A percentile compares a stretch with the other conserved stretches of the same genome.
Evolutionary conservation across 2,329 filamentous ascomycete genomes (phyloP).

Genomic region (Ascosphaera apis): DNA sequence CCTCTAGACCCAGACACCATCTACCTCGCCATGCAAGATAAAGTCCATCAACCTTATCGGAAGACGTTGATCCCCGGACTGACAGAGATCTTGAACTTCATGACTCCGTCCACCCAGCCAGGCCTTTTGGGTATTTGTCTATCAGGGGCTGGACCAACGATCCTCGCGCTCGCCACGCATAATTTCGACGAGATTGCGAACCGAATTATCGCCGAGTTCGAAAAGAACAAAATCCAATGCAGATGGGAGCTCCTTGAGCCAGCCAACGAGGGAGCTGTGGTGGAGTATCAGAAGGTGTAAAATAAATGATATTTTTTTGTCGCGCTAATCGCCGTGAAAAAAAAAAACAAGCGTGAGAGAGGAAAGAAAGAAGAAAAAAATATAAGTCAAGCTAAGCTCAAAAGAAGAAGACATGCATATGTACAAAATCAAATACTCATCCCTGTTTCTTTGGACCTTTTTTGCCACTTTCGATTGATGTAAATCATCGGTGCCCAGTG

Average conservation of each 20-base stretch:
- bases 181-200: slow-evolving; percentile 75
- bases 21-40: slow-evolving; percentile 96
- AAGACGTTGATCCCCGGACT: slow-evolving; percentile 78
- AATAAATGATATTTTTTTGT: not conserved
- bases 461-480: no score
- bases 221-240: slow-evolving; percentile 42
- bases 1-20: slow-evolving; percentile 86
- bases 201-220: slow-evolving; percentile 53
- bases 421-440: no score
- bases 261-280: slow-evolving; percentile 38
- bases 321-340: not conserved
- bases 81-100: slow-evolving; percentile 70
- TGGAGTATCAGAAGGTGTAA: slow-evolving; percentile 9
- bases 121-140: slow-evolving; percentile 86
- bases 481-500: no score
- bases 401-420: no score
- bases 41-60: slow-evolving; percentile 90
- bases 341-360: no score
- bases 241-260: slow-evolving; percentile 75
- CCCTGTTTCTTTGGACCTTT: no score
- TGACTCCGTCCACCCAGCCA: slow-evolving; percentile 67
- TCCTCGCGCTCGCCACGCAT: slow-evolving; percentile 71
- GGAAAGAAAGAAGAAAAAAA: no score
- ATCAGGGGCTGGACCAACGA: slow-evolving; percentile 84
- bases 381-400: no score